phyloP scores from a whole-genome alignment of 2,329 filamentous ascomycete genomes.

The Aspergillus quadricinctus region DNA sequence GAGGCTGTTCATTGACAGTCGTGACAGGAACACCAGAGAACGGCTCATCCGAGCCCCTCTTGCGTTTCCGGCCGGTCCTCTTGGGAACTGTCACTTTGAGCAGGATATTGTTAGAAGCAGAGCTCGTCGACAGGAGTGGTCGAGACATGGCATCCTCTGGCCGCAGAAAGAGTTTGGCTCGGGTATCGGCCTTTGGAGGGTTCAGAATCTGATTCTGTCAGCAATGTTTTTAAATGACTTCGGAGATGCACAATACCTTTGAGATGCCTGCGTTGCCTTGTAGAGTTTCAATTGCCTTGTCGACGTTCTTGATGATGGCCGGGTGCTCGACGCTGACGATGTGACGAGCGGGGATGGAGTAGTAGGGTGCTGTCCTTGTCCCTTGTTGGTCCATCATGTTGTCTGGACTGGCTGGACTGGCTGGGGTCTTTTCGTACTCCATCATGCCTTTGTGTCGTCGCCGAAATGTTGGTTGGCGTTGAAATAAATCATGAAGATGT shows the following conservation, averaged over 20 bases:
- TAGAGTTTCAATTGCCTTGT: conserved; percentile 60
- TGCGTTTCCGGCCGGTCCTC: conserved; percentile 79
- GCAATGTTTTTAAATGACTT: not conserved
- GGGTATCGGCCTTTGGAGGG: conserved; percentile 43
- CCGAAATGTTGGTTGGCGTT: not conserved
- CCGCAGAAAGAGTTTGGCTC: conserved; percentile 68
- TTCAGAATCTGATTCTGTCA: conserved; percentile 40
- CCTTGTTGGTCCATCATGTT: conserved; percentile 21
- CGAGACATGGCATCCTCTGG: conserved; percentile 75
- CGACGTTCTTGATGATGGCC: conserved; percentile 60
- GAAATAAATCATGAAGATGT: not conserved
- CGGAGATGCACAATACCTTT: conserved; percentile 37
- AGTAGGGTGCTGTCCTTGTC: conserved; percentile 43
- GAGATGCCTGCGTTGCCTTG: conserved; percentile 53
- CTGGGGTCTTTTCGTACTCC: not conserved
- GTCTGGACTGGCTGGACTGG: not conserved
- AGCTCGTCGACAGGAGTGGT: conserved; percentile 71
- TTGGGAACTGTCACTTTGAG: conserved; percentile 83
- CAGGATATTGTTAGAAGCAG: conserved; percentile 74
- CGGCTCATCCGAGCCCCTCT: conserved; percentile 67
- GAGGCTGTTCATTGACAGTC: conserved; percentile 12
- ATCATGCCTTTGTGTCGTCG: not conserved
- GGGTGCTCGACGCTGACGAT: conserved; percentile 64
- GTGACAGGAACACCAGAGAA: conserved; percentile 50
- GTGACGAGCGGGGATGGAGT: conserved; percentile 48